Evolutionary conservation across 805 yeast species (phyloP).

Genomic region (Lachancea quebecensis): DNA sequence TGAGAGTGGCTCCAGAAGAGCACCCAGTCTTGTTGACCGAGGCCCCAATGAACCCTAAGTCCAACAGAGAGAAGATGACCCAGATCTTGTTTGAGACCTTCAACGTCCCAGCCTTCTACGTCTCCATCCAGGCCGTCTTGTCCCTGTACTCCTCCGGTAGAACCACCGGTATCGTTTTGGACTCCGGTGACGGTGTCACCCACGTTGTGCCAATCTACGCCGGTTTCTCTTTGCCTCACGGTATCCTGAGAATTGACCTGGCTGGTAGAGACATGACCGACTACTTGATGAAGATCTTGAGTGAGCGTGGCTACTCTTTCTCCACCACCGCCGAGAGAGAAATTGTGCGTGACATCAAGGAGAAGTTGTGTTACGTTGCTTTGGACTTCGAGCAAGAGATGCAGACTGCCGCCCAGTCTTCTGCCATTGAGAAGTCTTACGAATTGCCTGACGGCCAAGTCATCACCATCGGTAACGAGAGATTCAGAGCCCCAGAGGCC

Average conservation of each 20-base stretch:
- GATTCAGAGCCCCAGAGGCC: constrained; percentile 99
- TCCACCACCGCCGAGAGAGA: constrained; percentile 99
- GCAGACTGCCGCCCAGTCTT: constrained; percentile 98
- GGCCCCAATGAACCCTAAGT: constrained; percentile 99
- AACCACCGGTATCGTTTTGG: constrained; percentile 99
- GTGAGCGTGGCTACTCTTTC: constrained; percentile 99
- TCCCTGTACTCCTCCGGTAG: constrained; percentile 99
- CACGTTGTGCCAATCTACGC: constrained; percentile 99
- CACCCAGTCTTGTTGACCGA: constrained; percentile 98
- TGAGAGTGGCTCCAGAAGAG: constrained; percentile 99
- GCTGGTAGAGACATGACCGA: constrained; percentile 99
- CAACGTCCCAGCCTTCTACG: constrained; percentile 99
- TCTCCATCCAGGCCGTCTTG: constrained; percentile 95
- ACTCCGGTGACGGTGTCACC: constrained; percentile 99
- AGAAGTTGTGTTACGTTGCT: constrained; percentile 98
- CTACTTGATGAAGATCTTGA: constrained; percentile 95
- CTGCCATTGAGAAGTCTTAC: constrained; percentile 96
- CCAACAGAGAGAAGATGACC: constrained; percentile 99
- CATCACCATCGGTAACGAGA: constrained; percentile 98
- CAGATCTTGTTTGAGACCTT: constrained; percentile 98
- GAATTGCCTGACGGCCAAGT: constrained; percentile 99
- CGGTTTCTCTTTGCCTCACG: constrained; percentile 99
- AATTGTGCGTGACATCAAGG: constrained; percentile 84
- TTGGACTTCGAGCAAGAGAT: constrained; percentile 98
- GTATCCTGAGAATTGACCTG: constrained; percentile 96